Conservation (phyloP, 2,329 filamentous ascomycete species). For the Paracamarosporium sp. region DNA sequence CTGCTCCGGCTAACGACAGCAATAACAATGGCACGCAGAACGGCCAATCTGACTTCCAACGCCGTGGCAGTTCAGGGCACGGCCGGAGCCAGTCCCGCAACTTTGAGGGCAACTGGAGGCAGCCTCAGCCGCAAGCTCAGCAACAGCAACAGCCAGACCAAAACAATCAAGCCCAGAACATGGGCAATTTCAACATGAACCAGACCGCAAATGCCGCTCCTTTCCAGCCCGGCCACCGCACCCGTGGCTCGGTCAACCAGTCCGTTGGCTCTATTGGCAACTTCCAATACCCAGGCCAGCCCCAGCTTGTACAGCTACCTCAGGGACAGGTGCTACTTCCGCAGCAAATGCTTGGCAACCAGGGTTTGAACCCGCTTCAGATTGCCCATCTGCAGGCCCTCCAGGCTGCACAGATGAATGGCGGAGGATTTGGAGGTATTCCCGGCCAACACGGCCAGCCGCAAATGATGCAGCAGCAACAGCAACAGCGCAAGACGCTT, state of each 20-base stretch:
- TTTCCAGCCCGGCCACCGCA: slow-evolving; percentile 92
- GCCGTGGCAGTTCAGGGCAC: slow-evolving; percentile 80
- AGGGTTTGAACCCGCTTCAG: slow-evolving; percentile 87
- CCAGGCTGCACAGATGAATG: slow-evolving; percentile 84
- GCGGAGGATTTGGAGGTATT: slow-evolving; percentile 71
- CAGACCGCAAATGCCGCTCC: slow-evolving; percentile 73
- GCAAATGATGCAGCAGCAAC: slow-evolving; percentile 71
- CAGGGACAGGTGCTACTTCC: slow-evolving; percentile 84
- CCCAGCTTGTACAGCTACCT: slow-evolving; percentile 84
- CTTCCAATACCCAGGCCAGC: slow-evolving; percentile 89
- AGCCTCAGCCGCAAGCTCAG: slow-evolving; percentile 63
- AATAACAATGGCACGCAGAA: slow-evolving; percentile 48
- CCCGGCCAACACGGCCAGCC: slow-evolving; percentile 74
- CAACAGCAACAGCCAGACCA: slow-evolving; percentile 58
- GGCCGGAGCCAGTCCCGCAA: slow-evolving; percentile 85
- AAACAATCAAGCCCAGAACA: slow-evolving; percentile 54
- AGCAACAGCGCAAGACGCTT: slow-evolving; percentile 95
- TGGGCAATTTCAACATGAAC: slow-evolving; percentile 72
- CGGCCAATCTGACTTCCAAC: slow-evolving; percentile 69
- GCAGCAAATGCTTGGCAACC: slow-evolving; percentile 81
- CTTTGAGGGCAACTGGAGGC: slow-evolving; percentile 98
- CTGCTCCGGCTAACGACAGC: slow-evolving; percentile 58
- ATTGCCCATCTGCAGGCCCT: slow-evolving; percentile 90
- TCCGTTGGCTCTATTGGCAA: slow-evolving; percentile 83
- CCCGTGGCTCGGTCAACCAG: slow-evolving; percentile 81